These are phyloP conservation scores for Magnusiomyces tetraspermus DNA, from an alignment of 1,139 yeast genomes.

Conservation along the genomic window DNA sequence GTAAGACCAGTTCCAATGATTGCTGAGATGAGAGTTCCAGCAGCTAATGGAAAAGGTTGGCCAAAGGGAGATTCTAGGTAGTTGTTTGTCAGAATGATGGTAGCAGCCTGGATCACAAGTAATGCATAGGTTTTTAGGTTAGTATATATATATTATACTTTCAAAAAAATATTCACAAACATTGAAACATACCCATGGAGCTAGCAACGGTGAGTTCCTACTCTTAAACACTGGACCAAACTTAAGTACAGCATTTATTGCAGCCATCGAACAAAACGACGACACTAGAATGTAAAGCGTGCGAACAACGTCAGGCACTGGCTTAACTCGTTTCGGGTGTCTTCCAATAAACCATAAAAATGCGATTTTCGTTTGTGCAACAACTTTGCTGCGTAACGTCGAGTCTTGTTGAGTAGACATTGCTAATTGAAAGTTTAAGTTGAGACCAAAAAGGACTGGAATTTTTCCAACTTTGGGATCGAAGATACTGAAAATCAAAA, in stretches of 20 bases:
- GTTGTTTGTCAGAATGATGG: slow-evolving; percentile 54
- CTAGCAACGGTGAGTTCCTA: slow-evolving; percentile 43
- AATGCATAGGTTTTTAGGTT: not conserved
- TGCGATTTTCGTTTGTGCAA: not conserved
- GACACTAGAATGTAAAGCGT: slow-evolving; percentile 23
- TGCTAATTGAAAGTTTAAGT: no score
- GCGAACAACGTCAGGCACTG: slow-evolving; percentile 14
- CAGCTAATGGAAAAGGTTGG: slow-evolving; percentile 52
- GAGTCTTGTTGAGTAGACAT: no score
- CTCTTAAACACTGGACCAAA: slow-evolving; percentile 38
- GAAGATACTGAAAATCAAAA: no score
- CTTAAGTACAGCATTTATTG: slow-evolving; percentile 44
- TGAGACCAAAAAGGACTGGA: no score
- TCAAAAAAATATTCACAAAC: not conserved
- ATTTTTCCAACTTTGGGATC: no score
- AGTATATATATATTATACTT: not conserved
- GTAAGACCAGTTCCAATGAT: slow-evolving; percentile 47
- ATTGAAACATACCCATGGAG: slow-evolving; percentile 33
- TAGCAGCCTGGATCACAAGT: slow-evolving; percentile 42
- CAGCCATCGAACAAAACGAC: slow-evolving; percentile 46
- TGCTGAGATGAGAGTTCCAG: slow-evolving; percentile 50
- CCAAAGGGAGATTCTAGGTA: slow-evolving; percentile 50
- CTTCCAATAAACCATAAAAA: slow-evolving; percentile 5
- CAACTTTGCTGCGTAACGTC: no score
- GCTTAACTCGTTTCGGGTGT: not conserved